Conservation (phyloP, 2,329 filamentous ascomycete genomes). For the Aspergillus quadrilineatus region DNA sequence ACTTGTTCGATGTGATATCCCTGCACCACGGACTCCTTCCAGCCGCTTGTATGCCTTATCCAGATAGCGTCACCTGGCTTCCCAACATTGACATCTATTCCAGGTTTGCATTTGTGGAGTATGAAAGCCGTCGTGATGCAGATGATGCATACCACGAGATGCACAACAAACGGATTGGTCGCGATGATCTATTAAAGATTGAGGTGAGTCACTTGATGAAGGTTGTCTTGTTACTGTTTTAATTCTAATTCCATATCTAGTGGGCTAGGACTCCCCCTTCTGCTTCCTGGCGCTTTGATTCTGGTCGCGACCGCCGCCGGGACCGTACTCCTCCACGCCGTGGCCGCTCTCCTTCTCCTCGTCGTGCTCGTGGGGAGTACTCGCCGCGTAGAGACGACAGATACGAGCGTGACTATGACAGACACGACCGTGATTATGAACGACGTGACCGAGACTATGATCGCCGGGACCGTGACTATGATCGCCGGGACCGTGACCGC, state of each 20-base stretch:
- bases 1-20: slow-evolving; percentile 97
- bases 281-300: slow-evolving; percentile 97
- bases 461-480: slow-evolving; percentile 51
- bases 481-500: slow-evolving; percentile 57
- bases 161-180: slow-evolving; percentile 98
- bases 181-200: slow-evolving; percentile 95
- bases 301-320: slow-evolving; percentile 69
- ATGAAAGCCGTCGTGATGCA: slow-evolving; percentile 95
- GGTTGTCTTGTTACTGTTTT: neutral
- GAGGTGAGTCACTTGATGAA: slow-evolving; percentile 62
- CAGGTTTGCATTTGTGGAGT: slow-evolving; percentile 97
- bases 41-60: slow-evolving; percentile 83
- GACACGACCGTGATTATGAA: slow-evolving; percentile 73
- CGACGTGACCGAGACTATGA: slow-evolving; percentile 69
- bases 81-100: slow-evolving; percentile 37
- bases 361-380: slow-evolving; percentile 64
- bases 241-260: slow-evolving; percentile 51
- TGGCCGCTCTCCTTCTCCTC: slow-evolving; percentile 60
- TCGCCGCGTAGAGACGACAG: slow-evolving; percentile 88
- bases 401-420: slow-evolving; percentile 68
- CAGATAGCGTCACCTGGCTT: neutral
- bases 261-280: slow-evolving; percentile 98
- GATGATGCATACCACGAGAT: slow-evolving; percentile 99
- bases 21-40: slow-evolving; percentile 86
- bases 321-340: slow-evolving; percentile 76